phyloP scores from a whole-genome alignment of 371 early-diverging fungal species.

The Mucor sp. region DNA sequence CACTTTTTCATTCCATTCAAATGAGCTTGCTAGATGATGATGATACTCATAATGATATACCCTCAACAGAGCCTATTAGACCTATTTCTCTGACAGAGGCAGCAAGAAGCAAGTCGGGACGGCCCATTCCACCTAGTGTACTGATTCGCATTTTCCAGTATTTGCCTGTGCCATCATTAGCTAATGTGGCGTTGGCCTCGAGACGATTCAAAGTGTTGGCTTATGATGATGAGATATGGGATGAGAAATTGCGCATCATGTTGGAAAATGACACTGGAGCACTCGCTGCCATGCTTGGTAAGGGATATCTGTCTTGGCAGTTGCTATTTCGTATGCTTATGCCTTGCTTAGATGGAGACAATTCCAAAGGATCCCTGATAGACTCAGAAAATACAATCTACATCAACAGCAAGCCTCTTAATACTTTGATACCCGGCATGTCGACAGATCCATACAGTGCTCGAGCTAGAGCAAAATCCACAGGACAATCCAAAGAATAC shows the following conservation, averaged over 20 bases:
- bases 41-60: neutral
- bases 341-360: neutral
- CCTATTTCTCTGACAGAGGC: neutral
- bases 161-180: conserved; percentile 51
- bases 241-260: conserved; percentile 49
- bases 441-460: conserved; percentile 57
- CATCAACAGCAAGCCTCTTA: conserved; percentile 51
- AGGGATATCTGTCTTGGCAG: neutral
- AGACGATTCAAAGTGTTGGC: conserved; percentile 67
- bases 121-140: conserved; percentile 47
- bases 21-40: neutral
- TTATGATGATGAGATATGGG: conserved; percentile 70
- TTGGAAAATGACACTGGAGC: conserved; percentile 38
- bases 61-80: neutral
- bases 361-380: conserved; percentile 34
- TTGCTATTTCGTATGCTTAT: neutral
- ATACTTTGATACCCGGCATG: conserved; percentile 60
- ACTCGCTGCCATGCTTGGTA: conserved; percentile 24
- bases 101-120: conserved; percentile 2
- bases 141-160: conserved; percentile 51
- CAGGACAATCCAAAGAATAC: conserved; percentile 63
- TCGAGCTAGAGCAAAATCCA: conserved; percentile 53
- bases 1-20: neutral
- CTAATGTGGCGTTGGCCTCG: conserved; percentile 53
- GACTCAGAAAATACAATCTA: conserved; percentile 36